phyloP scores from a whole-genome alignment of 2,329 filamentous ascomycete species.

The Macrophomina phaseolina region DNA sequence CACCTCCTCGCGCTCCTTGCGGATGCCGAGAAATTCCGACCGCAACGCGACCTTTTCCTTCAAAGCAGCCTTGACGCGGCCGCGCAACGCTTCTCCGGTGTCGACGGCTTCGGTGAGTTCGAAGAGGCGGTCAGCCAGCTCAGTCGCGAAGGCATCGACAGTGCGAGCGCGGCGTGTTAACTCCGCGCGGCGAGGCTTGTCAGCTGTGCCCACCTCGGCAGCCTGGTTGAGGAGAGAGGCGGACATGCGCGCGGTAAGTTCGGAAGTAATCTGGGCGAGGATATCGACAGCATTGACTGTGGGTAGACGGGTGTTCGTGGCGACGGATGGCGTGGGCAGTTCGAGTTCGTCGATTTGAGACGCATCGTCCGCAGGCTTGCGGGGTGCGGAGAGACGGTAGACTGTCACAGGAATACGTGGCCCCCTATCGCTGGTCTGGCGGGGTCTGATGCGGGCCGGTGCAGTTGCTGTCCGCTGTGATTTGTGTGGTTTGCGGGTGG shows the following conservation, averaged over 20 bases:
- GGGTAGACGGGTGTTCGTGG: constrained; percentile 41
- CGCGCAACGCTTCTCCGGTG: constrained; percentile 53
- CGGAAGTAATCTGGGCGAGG: constrained; percentile 56
- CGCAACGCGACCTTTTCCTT: constrained; percentile 53
- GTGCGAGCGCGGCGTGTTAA: constrained; percentile 54
- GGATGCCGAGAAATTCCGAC: constrained; percentile 54
- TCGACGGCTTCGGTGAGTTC: constrained; percentile 60
- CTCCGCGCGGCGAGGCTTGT: constrained; percentile 46
- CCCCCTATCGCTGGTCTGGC: constrained; percentile 6
- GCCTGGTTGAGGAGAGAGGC: constrained; percentile 47
- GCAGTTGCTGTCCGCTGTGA: neutral
- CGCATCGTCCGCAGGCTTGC: constrained; percentile 31
- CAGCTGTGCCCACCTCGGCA: constrained; percentile 44
- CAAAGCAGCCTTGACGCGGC: constrained; percentile 52
- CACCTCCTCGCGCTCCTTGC: constrained; percentile 55
- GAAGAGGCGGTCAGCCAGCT: constrained; percentile 56
- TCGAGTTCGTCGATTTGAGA: constrained; percentile 36
- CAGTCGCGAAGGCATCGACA: constrained; percentile 54
- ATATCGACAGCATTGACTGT: constrained; percentile 59
- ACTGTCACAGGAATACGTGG: constrained; percentile 38
- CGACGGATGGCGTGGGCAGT: constrained; percentile 45
- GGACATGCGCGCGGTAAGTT: constrained; percentile 55
- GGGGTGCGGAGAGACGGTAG: constrained; percentile 35
- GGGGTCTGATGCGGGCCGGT: constrained; percentile 38
- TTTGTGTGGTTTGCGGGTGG: constrained; percentile 33